phyloP scores from a whole-genome alignment of 2,329 filamentous ascomycete species.

The Penicillium occitanis region DNA sequence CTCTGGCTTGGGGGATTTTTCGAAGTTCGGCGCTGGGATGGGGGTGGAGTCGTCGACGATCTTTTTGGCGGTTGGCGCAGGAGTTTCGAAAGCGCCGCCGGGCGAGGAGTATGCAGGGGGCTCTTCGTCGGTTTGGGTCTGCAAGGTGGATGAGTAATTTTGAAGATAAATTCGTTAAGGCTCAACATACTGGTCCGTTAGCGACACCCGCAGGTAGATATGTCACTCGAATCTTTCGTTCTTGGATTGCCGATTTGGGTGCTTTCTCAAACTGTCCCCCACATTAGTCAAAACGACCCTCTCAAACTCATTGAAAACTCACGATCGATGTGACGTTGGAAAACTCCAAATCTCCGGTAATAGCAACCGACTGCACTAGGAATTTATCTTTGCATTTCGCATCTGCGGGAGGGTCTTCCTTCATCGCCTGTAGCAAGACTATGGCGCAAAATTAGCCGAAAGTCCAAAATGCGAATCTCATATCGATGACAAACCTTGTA shows the following conservation, averaged over 20 bases:
- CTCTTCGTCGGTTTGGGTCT: slow-evolving; percentile 44
- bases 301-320: slow-evolving; percentile 39
- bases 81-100: slow-evolving; percentile 50
- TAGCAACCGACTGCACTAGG: slow-evolving; percentile 85
- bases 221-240: slow-evolving; percentile 92
- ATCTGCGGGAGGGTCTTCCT: slow-evolving; percentile 82
- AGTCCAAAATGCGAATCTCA: background rate
- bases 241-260: slow-evolving; percentile 75
- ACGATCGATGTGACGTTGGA: slow-evolving; percentile 78
- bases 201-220: slow-evolving; percentile 68
- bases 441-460: slow-evolving; percentile 29
- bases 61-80: slow-evolving; percentile 46
- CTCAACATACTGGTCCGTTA: slow-evolving; percentile 39
- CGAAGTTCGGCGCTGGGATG: slow-evolving; percentile 38
- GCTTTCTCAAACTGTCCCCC: slow-evolving; percentile 67
- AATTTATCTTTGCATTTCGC: slow-evolving; percentile 97
- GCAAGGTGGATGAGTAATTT: slow-evolving; percentile 5
- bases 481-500: slow-evolving; percentile 65
- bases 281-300: background rate
- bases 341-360: slow-evolving; percentile 81
- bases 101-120: slow-evolving; percentile 59
- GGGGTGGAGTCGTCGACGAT: slow-evolving; percentile 36
- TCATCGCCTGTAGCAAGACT: slow-evolving; percentile 98
- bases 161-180: background rate
- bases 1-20: slow-evolving; percentile 38